A percentile compares a stretch with the other conserved stretches of the same genome.
Evolutionary conservation across 768 basidiomycete species (phyloP).

Genomic region (Panellus pusillus): DNA sequence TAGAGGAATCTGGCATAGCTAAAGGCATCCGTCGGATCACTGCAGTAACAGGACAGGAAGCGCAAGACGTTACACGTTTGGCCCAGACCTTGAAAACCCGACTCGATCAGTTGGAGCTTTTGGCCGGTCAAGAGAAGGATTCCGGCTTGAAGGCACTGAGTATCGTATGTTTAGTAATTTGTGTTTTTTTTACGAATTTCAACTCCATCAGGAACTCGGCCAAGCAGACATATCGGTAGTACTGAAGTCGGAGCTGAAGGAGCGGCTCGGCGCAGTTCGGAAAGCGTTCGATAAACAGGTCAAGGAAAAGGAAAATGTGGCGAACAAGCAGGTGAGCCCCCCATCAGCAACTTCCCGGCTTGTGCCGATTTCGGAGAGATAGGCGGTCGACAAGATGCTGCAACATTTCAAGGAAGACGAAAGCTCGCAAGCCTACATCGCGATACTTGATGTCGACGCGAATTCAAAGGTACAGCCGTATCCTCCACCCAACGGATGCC

Average conservation of each 20-base stretch:
- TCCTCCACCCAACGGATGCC: slow-evolving; percentile 1
- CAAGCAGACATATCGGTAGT: slow-evolving; percentile 89
- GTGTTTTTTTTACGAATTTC: slow-evolving; percentile 1
- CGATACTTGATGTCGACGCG: slow-evolving; percentile 72
- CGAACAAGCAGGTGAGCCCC: slow-evolving; percentile 69
- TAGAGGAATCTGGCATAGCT: slow-evolving; percentile 95
- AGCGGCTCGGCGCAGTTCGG: slow-evolving; percentile 66
- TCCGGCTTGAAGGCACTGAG: slow-evolving; percentile 78
- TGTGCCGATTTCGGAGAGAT: not conserved
- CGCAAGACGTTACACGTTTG: slow-evolving; percentile 71
- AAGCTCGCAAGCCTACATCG: slow-evolving; percentile 67
- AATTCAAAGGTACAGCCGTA: slow-evolving; percentile 70
- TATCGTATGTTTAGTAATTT: slow-evolving; percentile 49
- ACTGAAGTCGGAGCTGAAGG: slow-evolving; percentile 76
- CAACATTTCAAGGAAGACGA: slow-evolving; percentile 79
- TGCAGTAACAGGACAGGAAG: slow-evolving; percentile 94
- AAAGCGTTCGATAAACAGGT: slow-evolving; percentile 83
- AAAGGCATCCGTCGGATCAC: slow-evolving; percentile 96
- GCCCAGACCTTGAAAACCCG: slow-evolving; percentile 63
- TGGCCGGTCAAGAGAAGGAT: slow-evolving; percentile 81
- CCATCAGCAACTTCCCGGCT: not conserved
- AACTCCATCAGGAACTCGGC: slow-evolving; percentile 68
- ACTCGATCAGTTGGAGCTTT: slow-evolving; percentile 59
- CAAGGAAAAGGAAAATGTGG: slow-evolving; percentile 77
- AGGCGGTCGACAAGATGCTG: slow-evolving; percentile 72